Percentiles rank a stretch among this genome's conserved stretches.
phyloP scores from a whole-genome alignment of 495 filamentous ascomycete species.

The Letharia columbiana region DNA sequence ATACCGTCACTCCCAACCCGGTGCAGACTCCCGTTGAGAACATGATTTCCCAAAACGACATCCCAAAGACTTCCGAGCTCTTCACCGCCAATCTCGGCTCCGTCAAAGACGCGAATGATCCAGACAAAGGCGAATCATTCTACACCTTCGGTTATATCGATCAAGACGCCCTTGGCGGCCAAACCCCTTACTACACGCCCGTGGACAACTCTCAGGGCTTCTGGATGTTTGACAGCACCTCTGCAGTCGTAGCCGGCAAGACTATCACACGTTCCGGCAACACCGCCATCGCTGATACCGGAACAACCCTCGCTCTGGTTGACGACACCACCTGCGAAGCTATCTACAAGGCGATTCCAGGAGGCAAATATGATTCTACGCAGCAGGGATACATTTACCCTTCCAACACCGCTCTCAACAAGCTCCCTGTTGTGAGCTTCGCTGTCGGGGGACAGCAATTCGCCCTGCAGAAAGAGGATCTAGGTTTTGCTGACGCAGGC shows the following conservation, averaged over 20 bases:
- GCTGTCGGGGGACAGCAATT: constrained; percentile 61
- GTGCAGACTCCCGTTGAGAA: constrained; percentile 68
- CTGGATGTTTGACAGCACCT: constrained; percentile 60
- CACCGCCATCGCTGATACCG: constrained; percentile 74
- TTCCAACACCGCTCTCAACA: constrained; percentile 40
- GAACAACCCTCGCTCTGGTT: constrained; percentile 64
- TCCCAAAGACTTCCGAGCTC: constrained; percentile 53
- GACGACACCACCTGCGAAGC: constrained; percentile 56
- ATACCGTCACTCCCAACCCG: constrained; percentile 53
- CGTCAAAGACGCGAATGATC: constrained; percentile 47
- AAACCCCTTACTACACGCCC: constrained; percentile 44
- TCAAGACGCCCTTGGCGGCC: constrained; percentile 49
- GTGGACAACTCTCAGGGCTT: constrained; percentile 64
- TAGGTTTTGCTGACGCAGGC: constrained; percentile 55
- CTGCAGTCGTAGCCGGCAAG: constrained; percentile 53
- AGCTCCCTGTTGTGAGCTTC: constrained; percentile 60
- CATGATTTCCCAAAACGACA: constrained; percentile 61
- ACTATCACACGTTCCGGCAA: constrained; percentile 50
- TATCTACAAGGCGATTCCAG: constrained; percentile 64
- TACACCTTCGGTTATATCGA: constrained; percentile 79
- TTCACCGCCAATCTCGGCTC: constrained; percentile 68
- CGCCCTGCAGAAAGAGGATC: constrained; percentile 60
- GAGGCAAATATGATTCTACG: constrained; percentile 50
- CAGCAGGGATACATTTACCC: constrained; percentile 68
- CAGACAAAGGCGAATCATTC: constrained; percentile 53